These are phyloP conservation scores for Dendrobium chrysotoxum DNA, from an alignment of 106 monocot genomes.

Conservation along the genomic window DNA sequence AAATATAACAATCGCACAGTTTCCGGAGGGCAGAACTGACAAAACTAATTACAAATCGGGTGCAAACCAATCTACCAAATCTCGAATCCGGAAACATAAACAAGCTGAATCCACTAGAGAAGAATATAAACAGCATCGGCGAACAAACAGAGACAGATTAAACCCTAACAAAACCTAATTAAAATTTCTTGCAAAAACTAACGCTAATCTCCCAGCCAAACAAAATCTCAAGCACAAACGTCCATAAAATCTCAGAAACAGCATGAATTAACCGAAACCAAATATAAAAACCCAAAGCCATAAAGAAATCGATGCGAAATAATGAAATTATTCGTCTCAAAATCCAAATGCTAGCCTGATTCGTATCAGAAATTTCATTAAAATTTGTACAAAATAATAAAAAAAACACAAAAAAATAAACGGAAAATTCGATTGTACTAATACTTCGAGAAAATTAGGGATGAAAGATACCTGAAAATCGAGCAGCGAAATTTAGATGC, in stretches of 20 bases:
- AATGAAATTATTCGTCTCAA: neutral
- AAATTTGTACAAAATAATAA: neutral
- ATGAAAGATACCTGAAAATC: slow-evolving; percentile 4
- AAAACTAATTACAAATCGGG: neutral
- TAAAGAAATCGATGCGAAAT: neutral
- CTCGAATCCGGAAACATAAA: neutral
- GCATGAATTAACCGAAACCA: neutral
- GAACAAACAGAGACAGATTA: neutral
- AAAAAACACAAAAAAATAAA: neutral
- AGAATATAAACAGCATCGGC: neutral
- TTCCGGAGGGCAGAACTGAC: too few relatives aligned
- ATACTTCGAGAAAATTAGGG: neutral
- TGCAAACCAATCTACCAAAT: neutral
- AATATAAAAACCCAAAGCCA: neutral
- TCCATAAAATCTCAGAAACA: neutral
- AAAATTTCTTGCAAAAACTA: neutral
- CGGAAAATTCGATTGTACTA: neutral
- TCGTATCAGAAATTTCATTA: too few relatives aligned
- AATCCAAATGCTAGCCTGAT: neutral
- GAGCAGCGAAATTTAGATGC: neutral
- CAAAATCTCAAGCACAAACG: neutral
- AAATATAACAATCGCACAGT: neutral
- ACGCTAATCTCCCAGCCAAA: neutral
- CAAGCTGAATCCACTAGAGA: neutral
- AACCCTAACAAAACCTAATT: neutral